A percentile compares a stretch with the other conserved stretches of the same genome.
Evolutionary conservation across 176 grass and related monocot genomes (phyloP).

Genomic region (Phyllostachys edulis): DNA sequence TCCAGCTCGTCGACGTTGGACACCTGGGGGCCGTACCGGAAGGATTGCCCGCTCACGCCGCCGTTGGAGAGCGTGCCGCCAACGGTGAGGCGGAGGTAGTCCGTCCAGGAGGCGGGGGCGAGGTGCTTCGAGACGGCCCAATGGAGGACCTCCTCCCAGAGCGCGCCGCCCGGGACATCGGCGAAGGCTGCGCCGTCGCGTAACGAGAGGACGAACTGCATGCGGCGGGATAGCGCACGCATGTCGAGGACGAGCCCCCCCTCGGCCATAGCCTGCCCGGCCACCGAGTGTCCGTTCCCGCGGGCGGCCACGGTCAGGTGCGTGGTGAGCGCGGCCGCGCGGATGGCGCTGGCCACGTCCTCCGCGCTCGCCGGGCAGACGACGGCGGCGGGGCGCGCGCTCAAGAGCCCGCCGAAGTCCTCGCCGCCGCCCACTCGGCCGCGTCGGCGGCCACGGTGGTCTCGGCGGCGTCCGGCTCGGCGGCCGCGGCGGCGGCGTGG

Average conservation of each 20-base stretch:
- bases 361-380: constrained; percentile 52
- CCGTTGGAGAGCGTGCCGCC: constrained; percentile 93
- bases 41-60: constrained; percentile 89
- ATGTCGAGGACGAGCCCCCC: constrained; percentile 89
- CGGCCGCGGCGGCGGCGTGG: constrained; percentile 38
- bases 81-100: constrained; percentile 91
- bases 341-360: constrained; percentile 63
- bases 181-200: constrained; percentile 19
- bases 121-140: constrained; percentile 62
- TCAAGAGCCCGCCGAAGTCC: constrained; percentile 76
- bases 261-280: constrained; percentile 67
- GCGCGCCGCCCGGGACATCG: constrained; percentile 75
- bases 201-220: constrained; percentile 23
- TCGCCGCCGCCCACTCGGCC: constrained; percentile 42
- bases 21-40: constrained; percentile 83
- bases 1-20: constrained; percentile 83
- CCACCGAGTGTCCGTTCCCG: constrained; percentile 92
- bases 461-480: constrained; percentile 36
- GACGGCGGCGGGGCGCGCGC: constrained; percentile 45
- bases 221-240: constrained; percentile 49
- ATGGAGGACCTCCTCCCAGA: constrained; percentile 91
- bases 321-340: constrained; percentile 31
- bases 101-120: constrained; percentile 82
- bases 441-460: not conserved
- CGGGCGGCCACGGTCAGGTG: constrained; percentile 71